Conservation (phyloP, 2,329 filamentous ascomycete genomes). For the Chrysosporium keratinophilum region DNA sequence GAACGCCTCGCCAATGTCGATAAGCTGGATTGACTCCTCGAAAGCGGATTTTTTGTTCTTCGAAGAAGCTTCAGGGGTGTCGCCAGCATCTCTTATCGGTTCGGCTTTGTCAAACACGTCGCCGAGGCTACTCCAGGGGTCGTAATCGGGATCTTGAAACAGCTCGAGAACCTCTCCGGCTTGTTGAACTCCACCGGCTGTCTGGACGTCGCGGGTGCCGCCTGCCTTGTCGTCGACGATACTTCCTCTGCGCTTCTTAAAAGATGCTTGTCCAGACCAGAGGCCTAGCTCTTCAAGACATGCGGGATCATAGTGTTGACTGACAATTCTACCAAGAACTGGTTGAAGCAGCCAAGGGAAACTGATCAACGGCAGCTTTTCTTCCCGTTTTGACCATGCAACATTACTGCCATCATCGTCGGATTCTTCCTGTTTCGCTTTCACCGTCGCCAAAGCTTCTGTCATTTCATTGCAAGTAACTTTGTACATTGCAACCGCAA, state of each 20-base stretch:
- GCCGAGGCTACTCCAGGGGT: conserved; percentile 11
- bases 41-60: background rate
- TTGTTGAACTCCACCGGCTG: conserved; percentile 25
- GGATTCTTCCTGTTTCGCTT: conserved; percentile 16
- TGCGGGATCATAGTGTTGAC: conserved; percentile 26
- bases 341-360: conserved; percentile 86
- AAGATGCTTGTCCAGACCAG: conserved; percentile 7
- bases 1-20: conserved; percentile 4
- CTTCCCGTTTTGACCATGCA: conserved; percentile 10
- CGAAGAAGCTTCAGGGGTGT: background rate
- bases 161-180: conserved; percentile 30
- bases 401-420: conserved; percentile 8
- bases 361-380: conserved; percentile 67
- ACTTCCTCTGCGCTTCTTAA: conserved; percentile 2
- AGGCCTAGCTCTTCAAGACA: conserved; percentile 1
- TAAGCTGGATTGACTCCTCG: background rate
- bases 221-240: background rate
- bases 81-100: background rate
- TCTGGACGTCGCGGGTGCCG: conserved; percentile 22
- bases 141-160: conserved; percentile 17
- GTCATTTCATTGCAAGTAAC: conserved; percentile 64
- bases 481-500: conserved; percentile 80
- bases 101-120: conserved; percentile 8
- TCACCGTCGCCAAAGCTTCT: conserved; percentile 46
- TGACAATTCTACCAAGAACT: conserved; percentile 61